Conservation (phyloP, 768 basidiomycete species). For the Suillus sp. region DNA sequence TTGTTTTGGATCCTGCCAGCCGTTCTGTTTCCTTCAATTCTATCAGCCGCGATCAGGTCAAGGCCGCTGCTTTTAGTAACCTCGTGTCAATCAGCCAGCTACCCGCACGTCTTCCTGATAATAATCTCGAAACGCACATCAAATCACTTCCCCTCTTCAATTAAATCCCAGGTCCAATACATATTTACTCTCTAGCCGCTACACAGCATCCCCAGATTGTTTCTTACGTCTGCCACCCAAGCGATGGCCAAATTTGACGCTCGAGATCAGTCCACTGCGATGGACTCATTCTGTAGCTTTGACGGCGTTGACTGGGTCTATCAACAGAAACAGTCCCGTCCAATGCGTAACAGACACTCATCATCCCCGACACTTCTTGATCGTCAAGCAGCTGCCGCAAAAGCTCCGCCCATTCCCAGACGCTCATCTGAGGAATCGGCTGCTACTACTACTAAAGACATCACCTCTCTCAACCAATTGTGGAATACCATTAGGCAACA, state of each 20-base stretch:
- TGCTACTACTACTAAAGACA: slow-evolving; percentile 28
- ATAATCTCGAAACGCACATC: slow-evolving; percentile 32
- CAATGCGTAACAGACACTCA: slow-evolving; percentile 25
- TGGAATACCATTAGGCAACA: slow-evolving; percentile 67
- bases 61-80: slow-evolving; percentile 33
- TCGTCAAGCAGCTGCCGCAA: slow-evolving; percentile 22
- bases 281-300: slow-evolving; percentile 37
- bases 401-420: slow-evolving; percentile 23
- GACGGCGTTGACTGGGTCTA: slow-evolving; percentile 33
- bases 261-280: slow-evolving; percentile 28
- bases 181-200: slow-evolving; percentile 19
- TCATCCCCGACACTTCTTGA: slow-evolving; percentile 22
- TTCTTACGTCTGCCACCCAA: slow-evolving; percentile 22
- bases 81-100: slow-evolving; percentile 37
- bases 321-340: slow-evolving; percentile 17
- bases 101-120: slow-evolving; percentile 31
- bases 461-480: slow-evolving; percentile 51
- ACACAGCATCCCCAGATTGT: slow-evolving; percentile 23
- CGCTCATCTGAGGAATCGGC: slow-evolving; percentile 14
- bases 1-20: slow-evolving; percentile 19
- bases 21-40: slow-evolving; percentile 11
- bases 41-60: slow-evolving; percentile 23
- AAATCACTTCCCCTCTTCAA: slow-evolving; percentile 23
- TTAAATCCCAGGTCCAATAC: slow-evolving; percentile 19
- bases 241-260: slow-evolving; percentile 26